Evolutionary conservation across 73 alveolate genomes (phyloP).

Genomic region (Stentor coeruleus): DNA sequence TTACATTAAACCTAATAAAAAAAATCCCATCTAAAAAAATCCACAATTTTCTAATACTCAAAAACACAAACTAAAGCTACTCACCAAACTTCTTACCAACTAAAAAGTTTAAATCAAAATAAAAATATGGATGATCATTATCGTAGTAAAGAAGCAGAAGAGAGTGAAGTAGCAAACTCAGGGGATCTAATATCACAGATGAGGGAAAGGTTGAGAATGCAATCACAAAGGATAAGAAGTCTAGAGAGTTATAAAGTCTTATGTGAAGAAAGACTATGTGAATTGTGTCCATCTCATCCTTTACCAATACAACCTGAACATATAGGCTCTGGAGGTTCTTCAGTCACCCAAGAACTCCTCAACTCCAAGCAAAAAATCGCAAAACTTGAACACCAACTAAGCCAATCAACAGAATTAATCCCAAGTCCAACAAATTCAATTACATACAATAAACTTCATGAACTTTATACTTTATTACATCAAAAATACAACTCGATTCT

Average conservation of each 20-base stretch:
- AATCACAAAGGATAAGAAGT: conserved; percentile 21
- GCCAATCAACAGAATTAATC: conserved; percentile 34
- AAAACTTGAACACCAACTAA: background rate
- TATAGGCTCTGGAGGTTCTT: conserved; percentile 5
- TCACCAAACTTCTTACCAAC: background rate
- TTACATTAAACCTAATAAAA: background rate
- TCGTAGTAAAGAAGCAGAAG: conserved; percentile 4
- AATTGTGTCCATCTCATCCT: conserved; percentile 28
- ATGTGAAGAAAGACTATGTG: conserved; percentile 19
- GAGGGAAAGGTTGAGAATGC: background rate
- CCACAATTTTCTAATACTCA: too few species aligned
- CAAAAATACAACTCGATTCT: background rate
- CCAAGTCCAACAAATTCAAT: conserved; percentile 5
- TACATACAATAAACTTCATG: background rate
- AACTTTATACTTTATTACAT: background rate
- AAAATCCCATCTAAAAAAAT: background rate
- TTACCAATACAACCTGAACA: conserved; percentile 13
- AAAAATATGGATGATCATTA: conserved; percentile 27
- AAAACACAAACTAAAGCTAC: too few species aligned
- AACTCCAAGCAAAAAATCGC: background rate
- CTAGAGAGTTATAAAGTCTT: conserved; percentile 25
- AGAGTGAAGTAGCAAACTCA: conserved; percentile 8
- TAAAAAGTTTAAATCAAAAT: background rate
- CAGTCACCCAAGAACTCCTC: background rate
- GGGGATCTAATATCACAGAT: background rate